phyloP scores from a whole-genome alignment of 768 basidiomycete genomes.

The Leccinum pellstonianum region DNA sequence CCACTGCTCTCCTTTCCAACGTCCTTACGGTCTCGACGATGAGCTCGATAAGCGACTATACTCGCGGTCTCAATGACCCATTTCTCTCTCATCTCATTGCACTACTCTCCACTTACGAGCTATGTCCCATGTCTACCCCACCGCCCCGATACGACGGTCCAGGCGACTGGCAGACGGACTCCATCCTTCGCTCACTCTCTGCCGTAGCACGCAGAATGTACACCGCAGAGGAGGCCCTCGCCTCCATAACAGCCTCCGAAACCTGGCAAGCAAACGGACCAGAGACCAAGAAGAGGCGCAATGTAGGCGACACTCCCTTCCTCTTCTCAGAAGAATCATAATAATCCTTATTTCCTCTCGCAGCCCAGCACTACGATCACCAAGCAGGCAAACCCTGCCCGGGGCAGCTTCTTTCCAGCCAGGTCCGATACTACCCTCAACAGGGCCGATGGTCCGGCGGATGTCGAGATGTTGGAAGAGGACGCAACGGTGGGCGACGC shows the following conservation, averaged over 20 bases:
- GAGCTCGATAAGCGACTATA: constrained; percentile 31
- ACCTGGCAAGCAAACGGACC: constrained; percentile 36
- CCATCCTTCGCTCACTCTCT: constrained; percentile 51
- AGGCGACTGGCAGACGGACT: constrained; percentile 56
- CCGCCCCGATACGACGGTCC: constrained; percentile 56
- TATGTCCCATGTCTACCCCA: constrained; percentile 49
- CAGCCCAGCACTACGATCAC: constrained; percentile 28
- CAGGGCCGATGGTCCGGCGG: constrained; percentile 12
- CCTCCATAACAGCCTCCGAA: constrained; percentile 39
- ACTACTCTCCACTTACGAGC: constrained; percentile 57
- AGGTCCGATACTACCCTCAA: constrained; percentile 23
- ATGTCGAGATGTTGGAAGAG: constrained; percentile 32
- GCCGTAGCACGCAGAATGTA: constrained; percentile 54
- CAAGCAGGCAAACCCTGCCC: constrained; percentile 14
- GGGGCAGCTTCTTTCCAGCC: constrained; percentile 24
- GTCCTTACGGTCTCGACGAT: constrained; percentile 29
- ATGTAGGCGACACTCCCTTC: constrained; percentile 35
- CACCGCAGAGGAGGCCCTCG: constrained; percentile 49
- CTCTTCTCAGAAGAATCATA: constrained; percentile 29
- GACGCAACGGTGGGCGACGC: constrained; percentile 27
- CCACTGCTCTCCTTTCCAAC: not conserved
- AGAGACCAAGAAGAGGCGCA: constrained; percentile 47
- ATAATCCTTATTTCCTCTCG: constrained; percentile 10
- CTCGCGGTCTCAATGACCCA: constrained; percentile 29
- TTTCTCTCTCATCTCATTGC: constrained; percentile 57